Evolutionary conservation across 2,329 filamentous ascomycete genomes (phyloP).

Genomic region (Bipolaris victoriae): DNA sequence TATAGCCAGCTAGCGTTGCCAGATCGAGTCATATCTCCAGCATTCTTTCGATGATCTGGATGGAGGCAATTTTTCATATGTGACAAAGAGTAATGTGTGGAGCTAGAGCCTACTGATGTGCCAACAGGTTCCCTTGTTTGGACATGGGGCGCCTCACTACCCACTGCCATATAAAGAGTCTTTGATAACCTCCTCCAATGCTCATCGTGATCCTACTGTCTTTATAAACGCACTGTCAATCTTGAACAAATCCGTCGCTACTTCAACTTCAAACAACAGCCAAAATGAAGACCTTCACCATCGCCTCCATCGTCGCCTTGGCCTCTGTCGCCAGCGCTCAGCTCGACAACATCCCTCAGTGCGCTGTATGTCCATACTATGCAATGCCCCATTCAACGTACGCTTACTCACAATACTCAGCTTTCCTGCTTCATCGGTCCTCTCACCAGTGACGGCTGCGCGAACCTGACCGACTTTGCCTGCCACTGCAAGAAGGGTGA

Average conservation of each 20-base stretch:
- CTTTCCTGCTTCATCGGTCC: constrained; percentile 54
- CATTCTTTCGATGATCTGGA: constrained; percentile 24
- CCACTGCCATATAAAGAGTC: constrained; percentile 29
- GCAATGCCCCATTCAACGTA: background rate
- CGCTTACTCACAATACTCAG: constrained; percentile 42
- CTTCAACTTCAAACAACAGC: constrained; percentile 19
- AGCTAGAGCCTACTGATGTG: constrained; percentile 13
- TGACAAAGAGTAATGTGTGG: constrained; percentile 25
- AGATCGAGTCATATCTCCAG: constrained; percentile 20
- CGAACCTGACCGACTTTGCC: constrained; percentile 55
- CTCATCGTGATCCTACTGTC: constrained; percentile 20
- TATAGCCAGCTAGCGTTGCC: constrained; percentile 18
- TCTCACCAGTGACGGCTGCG: constrained; percentile 54
- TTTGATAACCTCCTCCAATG: constrained; percentile 8
- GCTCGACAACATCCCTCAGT: constrained; percentile 53
- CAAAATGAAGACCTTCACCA: constrained; percentile 49
- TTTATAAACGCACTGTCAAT: constrained; percentile 17
- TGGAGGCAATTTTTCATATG: constrained; percentile 23
- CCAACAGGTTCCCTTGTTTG: constrained; percentile 20
- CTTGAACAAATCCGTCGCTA: constrained; percentile 21
- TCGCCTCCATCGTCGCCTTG: constrained; percentile 50
- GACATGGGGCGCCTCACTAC: constrained; percentile 15
- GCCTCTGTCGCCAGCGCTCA: constrained; percentile 56
- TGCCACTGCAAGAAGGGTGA: constrained; percentile 46
- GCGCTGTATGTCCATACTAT: constrained; percentile 50